A percentile compares a stretch with the other conserved stretches of the same genome.
These are phyloP conservation scores for Aspergillus quadricinctus DNA, from an alignment of 2,329 filamentous ascomycete species.

Conservation along the genomic window DNA sequence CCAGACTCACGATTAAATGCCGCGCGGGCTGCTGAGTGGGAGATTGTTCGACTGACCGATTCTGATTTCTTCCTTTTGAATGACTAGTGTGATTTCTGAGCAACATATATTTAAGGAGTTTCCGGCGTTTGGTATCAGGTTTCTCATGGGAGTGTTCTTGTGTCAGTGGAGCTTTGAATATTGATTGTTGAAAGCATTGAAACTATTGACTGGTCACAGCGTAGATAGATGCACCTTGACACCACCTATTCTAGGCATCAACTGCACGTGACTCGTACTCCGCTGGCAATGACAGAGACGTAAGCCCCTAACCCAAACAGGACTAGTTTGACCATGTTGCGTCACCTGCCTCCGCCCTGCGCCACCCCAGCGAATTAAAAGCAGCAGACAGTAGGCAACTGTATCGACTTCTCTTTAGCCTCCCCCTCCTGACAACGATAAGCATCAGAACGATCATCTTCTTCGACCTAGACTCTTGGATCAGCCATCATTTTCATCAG, in stretches of 20 bases:
- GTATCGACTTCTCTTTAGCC: not conserved
- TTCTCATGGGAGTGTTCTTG: not conserved
- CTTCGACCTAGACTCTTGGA: not conserved
- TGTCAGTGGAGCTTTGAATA: not conserved
- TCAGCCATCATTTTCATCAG: not conserved
- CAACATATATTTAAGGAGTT: not conserved
- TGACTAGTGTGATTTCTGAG: not conserved
- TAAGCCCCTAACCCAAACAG: not conserved
- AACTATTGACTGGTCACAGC: too few relatives aligned
- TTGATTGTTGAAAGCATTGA: not conserved
- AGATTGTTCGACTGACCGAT: not conserved
- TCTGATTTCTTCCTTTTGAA: not conserved
- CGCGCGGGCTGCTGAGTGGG: not conserved
- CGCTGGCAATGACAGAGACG: not conserved
- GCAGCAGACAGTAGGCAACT: not conserved
- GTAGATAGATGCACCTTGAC: not conserved
- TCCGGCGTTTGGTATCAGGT: not conserved
- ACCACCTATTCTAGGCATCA: not conserved
- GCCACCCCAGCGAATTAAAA: not conserved
- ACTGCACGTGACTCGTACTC: not conserved
- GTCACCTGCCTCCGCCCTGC: not conserved
- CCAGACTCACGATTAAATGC: not conserved
- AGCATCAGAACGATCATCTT: not conserved
- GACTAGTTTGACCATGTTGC: not conserved
- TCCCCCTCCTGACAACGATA: not conserved